phyloP scores from a whole-genome alignment of 306 rosid genomes.

The Castanea crenata region DNA sequence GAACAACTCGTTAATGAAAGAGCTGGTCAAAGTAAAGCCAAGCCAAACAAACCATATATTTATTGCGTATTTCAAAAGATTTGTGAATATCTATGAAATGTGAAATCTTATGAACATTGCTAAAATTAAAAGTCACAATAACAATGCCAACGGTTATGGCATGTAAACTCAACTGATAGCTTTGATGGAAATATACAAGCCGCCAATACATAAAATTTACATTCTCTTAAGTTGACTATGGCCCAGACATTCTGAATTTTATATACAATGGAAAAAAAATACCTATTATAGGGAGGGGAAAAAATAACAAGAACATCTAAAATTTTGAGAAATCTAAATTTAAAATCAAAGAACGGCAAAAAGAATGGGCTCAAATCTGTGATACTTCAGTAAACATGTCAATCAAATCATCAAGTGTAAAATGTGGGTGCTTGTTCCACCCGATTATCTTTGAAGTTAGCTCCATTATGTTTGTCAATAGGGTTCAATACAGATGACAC shows the following conservation, averaged over 20 bases:
- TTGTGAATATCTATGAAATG: not conserved
- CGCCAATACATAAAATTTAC: constrained; percentile 23
- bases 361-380: not conserved
- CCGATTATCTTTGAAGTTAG: not conserved
- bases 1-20: too few species aligned
- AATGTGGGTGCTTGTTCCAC: not conserved
- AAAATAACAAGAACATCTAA: not conserved
- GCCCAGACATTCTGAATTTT: too few species aligned
- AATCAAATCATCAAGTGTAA: too few species aligned
- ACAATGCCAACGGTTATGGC: not conserved
- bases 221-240: constrained; percentile 1
- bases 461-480: constrained; percentile 18
- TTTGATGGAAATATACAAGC: constrained; percentile 15
- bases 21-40: too few species aligned
- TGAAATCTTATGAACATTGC: not conserved
- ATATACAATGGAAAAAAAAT: not conserved
- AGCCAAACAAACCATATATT: not conserved
- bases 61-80: not conserved
- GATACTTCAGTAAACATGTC: not conserved
- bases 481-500: not conserved
- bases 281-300: not conserved
- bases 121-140: not conserved
- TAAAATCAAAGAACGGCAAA: not conserved
- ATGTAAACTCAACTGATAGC: too few species aligned
- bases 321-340: not conserved